Percentiles rank a stretch among this genome's conserved stretches.
These are phyloP conservation scores for Boletellus sp. DNA, from an alignment of 768 basidiomycete genomes.

Conservation along the genomic window DNA sequence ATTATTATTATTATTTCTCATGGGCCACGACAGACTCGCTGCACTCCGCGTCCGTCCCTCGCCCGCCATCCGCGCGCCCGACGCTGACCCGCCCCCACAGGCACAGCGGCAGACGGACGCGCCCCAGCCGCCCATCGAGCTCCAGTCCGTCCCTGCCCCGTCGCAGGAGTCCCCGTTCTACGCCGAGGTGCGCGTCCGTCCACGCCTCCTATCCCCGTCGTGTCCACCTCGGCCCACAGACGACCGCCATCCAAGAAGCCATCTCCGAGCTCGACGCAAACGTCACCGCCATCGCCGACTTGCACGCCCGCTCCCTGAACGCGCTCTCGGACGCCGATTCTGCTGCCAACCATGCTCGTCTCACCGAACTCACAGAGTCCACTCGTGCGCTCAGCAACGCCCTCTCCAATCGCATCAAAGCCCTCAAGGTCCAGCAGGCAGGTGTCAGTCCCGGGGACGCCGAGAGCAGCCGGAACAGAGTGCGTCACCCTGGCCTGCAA, in stretches of 20 bases:
- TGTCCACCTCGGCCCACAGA: slow-evolving; percentile 28
- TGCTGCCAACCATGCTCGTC: slow-evolving; percentile 40
- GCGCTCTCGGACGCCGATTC: slow-evolving; percentile 45
- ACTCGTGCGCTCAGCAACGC: slow-evolving; percentile 56
- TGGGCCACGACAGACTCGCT: slow-evolving; percentile 75
- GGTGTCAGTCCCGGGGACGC: slow-evolving; percentile 38
- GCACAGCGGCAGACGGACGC: slow-evolving; percentile 48
- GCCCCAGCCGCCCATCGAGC: slow-evolving; percentile 22
- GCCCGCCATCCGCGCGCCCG: slow-evolving; percentile 37
- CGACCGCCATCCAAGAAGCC: slow-evolving; percentile 46
- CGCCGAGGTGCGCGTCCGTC: slow-evolving; percentile 22
- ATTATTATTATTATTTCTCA: slow-evolving; percentile 13
- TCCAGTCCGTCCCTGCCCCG: slow-evolving; percentile 28
- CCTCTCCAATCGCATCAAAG: slow-evolving; percentile 58
- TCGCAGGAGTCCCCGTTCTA: slow-evolving; percentile 21
- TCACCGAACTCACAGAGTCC: slow-evolving; percentile 57
- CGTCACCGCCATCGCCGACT: slow-evolving; percentile 42
- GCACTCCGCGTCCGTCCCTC: slow-evolving; percentile 65
- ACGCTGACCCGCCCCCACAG: slow-evolving; percentile 32
- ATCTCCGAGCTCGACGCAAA: slow-evolving; percentile 44
- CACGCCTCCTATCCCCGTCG: not conserved
- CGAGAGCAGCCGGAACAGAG: slow-evolving; percentile 42
- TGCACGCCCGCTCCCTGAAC: slow-evolving; percentile 49
- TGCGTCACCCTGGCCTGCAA: slow-evolving; percentile 1
- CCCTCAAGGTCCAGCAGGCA: slow-evolving; percentile 42